phyloP scores from a whole-genome alignment of 495 filamentous ascomycete genomes.

The Penicillium paradoxum region DNA sequence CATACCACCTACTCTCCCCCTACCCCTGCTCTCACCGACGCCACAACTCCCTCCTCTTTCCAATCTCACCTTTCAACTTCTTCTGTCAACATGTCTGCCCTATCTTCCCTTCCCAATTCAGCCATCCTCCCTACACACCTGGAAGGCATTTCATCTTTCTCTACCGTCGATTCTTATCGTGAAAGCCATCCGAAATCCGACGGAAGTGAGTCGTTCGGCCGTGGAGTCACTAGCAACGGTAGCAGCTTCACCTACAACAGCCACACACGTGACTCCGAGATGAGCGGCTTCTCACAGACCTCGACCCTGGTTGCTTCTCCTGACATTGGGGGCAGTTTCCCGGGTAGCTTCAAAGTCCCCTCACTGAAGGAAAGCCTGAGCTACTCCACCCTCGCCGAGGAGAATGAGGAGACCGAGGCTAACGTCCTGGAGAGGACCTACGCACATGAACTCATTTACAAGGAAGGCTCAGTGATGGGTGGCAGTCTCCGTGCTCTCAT shows the following conservation, averaged over 20 bases:
- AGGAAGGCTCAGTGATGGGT: conserved; percentile 90
- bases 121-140: conserved; percentile 36
- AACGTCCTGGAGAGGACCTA: conserved; percentile 78
- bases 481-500: conserved; percentile 88
- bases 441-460: conserved; percentile 88
- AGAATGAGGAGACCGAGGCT: conserved; percentile 71
- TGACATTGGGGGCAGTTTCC: conserved; percentile 48
- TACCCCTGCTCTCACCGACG: conserved; percentile 39
- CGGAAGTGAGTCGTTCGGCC: conserved; percentile 35
- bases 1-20: conserved; percentile 30
- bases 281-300: conserved; percentile 70
- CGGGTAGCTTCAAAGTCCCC: conserved; percentile 35
- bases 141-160: conserved; percentile 29
- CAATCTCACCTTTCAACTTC: conserved; percentile 27
- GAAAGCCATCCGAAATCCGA: conserved; percentile 35
- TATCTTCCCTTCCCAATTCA: conserved; percentile 29
- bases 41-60: conserved; percentile 41
- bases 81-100: conserved; percentile 15
- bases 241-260: conserved; percentile 72
- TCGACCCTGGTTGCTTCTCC: conserved; percentile 91
- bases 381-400: conserved; percentile 63
- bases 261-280: conserved; percentile 71
- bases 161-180: conserved; percentile 20
- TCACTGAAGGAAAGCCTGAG: conserved; percentile 53
- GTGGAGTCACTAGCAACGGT: conserved; percentile 48